A percentile compares a stretch with the other conserved stretches of the same genome.
Evolutionary conservation across 23 red algal genomes (phyloP).

Genomic region (Gracilariopsis chorda): DNA sequence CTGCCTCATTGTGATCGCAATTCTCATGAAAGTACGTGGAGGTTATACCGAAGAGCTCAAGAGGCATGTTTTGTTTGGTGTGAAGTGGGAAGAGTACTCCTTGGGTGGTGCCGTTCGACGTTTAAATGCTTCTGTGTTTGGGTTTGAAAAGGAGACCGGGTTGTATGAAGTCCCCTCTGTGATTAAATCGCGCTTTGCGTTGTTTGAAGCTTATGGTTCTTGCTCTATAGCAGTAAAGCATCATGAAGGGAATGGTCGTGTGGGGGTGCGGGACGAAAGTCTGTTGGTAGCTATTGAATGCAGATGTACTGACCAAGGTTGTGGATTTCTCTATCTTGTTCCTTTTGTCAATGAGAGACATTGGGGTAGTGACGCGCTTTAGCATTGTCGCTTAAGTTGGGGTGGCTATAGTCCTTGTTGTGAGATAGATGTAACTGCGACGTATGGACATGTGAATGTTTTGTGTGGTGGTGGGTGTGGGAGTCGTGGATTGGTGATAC

Average conservation of each 20-base stretch:
- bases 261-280: too few relatives aligned
- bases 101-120: background rate
- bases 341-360: too few relatives aligned
- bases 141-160: constrained; percentile 19
- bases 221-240: background rate
- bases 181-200: background rate
- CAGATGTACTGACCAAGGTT: too few relatives aligned
- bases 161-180: constrained; percentile 24
- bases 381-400: too few relatives aligned
- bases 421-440: too few relatives aligned
- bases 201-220: background rate
- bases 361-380: too few relatives aligned
- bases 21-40: background rate
- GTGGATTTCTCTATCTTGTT: too few relatives aligned
- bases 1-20: background rate
- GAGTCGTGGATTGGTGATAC: too few relatives aligned
- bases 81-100: background rate
- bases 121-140: background rate
- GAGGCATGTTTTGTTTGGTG: background rate
- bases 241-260: background rate
- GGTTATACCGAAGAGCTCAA: background rate
- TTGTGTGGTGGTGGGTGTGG: too few relatives aligned
- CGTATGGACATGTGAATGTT: too few relatives aligned
- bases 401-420: too few relatives aligned
- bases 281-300: too few relatives aligned